A percentile compares a stretch with the other conserved stretches of the same genome.
Conservation (phyloP, 441 rosid species). For the Isatis lusitanica region DNA sequence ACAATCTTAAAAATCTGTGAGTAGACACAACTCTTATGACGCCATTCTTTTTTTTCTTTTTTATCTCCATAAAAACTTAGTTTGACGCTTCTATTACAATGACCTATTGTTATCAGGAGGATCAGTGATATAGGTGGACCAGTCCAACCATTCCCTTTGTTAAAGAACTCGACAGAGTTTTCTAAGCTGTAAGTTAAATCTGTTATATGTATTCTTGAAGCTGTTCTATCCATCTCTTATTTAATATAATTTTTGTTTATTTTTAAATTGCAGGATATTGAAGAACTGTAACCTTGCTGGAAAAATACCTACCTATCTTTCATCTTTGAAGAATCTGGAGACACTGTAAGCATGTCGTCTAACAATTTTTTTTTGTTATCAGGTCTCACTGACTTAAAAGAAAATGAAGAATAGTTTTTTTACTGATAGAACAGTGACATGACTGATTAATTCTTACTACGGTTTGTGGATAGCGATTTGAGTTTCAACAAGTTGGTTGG, state of each 20-base stretch:
- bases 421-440: slow-evolving; percentile 12
- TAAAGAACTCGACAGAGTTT: slow-evolving; percentile 39
- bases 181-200: slow-evolving; percentile 47
- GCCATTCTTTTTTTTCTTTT: background rate
- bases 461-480: slow-evolving; percentile 63
- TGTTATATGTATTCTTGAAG: slow-evolving; percentile 17
- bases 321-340: slow-evolving; percentile 44
- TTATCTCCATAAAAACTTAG: background rate
- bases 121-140: slow-evolving; percentile 67
- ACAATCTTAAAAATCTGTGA: slow-evolving; percentile 50
- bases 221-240: background rate
- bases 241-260: background rate
- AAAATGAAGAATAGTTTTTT: slow-evolving; percentile 6
- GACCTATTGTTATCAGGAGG: slow-evolving; percentile 51
- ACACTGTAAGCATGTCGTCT: slow-evolving; percentile 50
- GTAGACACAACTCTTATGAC: slow-evolving; percentile 34
- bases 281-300: slow-evolving; percentile 57
- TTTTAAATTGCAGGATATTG: slow-evolving; percentile 45
- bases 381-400: background rate
- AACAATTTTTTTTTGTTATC: background rate
- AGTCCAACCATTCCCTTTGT: slow-evolving; percentile 58
- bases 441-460: slow-evolving; percentile 6
- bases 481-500: slow-evolving; percentile 79
- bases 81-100: slow-evolving; percentile 5
- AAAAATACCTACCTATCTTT: slow-evolving; percentile 46